Percentiles rank a stretch among this genome's conserved stretches.
Evolutionary conservation across 1,284 basidiomycete species (phyloP).

Genomic region (Leucoagaricus sp.): DNA sequence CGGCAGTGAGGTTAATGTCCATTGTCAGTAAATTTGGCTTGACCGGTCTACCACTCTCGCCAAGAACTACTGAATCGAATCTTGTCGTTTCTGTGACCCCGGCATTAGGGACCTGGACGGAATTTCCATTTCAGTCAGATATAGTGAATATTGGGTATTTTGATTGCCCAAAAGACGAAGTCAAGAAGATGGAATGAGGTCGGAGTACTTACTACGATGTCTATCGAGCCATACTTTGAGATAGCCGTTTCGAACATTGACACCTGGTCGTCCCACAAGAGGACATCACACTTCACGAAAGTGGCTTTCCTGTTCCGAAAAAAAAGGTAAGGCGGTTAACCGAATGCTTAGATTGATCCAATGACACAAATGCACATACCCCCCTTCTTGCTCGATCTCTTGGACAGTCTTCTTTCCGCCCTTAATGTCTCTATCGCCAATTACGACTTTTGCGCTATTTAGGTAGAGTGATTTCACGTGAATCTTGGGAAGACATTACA

Average conservation of each 20-base stretch:
- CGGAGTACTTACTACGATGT: slow-evolving; percentile 46
- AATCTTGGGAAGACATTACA: not conserved
- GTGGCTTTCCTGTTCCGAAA: slow-evolving; percentile 41
- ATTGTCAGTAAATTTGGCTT: slow-evolving; percentile 48
- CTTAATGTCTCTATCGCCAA: slow-evolving; percentile 49
- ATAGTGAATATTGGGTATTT: not conserved
- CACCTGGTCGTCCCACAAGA: slow-evolving; percentile 55
- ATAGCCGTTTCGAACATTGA: slow-evolving; percentile 53
- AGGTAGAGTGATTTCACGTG: not conserved
- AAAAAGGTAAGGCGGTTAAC: not conserved
- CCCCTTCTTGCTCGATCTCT: slow-evolving; percentile 44
- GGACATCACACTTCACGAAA: slow-evolving; percentile 50
- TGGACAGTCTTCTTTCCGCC: slow-evolving; percentile 41
- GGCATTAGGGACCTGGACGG: slow-evolving; percentile 52
- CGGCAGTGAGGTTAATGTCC: slow-evolving; percentile 54
- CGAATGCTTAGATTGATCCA: not conserved
- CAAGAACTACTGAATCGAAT: slow-evolving; percentile 34
- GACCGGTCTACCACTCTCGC: slow-evolving; percentile 39
- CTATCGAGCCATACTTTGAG: slow-evolving; percentile 46
- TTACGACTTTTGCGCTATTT: slow-evolving; percentile 55
- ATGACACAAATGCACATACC: slow-evolving; percentile 34
- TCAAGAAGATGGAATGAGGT: not conserved
- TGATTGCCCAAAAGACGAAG: not conserved
- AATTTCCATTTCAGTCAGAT: not conserved
- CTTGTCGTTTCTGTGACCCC: slow-evolving; percentile 44